Conservation (phyloP, 2,329 filamentous ascomycete genomes). For the Diaporthe amygdali region DNA sequence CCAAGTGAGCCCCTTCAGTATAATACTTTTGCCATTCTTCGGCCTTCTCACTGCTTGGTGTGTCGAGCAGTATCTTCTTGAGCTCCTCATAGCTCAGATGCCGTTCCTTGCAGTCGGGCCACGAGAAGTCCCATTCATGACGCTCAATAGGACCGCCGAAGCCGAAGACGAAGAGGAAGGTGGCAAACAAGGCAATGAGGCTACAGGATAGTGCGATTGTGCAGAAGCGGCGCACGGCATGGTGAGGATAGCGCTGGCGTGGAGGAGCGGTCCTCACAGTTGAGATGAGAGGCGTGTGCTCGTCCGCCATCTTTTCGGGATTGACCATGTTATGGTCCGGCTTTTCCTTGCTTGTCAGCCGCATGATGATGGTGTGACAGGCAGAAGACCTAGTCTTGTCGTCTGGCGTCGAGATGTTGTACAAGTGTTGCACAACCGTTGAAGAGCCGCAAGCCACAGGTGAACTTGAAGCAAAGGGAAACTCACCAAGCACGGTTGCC, state of each 20-base stretch:
- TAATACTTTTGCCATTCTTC: conserved; percentile 81
- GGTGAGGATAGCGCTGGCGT: conserved; percentile 62
- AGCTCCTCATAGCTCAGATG: conserved; percentile 55
- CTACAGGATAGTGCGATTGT: conserved; percentile 64
- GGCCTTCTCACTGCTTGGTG: conserved; percentile 60
- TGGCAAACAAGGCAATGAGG: conserved; percentile 55
- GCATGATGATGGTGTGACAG: not conserved
- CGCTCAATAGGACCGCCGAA: conserved; percentile 42
- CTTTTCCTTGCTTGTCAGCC: conserved; percentile 14
- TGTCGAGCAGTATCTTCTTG: conserved; percentile 61
- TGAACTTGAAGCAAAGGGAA: not conserved
- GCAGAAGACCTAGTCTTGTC: not conserved
- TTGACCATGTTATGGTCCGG: conserved; percentile 18
- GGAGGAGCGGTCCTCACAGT: conserved; percentile 62
- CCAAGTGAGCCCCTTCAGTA: conserved; percentile 75
- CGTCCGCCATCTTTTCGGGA: conserved; percentile 48
- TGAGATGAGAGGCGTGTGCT: conserved; percentile 71
- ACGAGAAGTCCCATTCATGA: conserved; percentile 34
- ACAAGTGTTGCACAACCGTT: not conserved
- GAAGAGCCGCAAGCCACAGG: not conserved
- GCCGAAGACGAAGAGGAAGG: conserved; percentile 47
- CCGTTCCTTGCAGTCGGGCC: conserved; percentile 34
- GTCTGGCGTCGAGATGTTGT: not conserved
- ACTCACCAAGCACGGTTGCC: not conserved
- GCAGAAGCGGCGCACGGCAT: conserved; percentile 68